phyloP scores from a whole-genome alignment of 176 grass and related monocot genomes.

The Raddia guianensis region DNA sequence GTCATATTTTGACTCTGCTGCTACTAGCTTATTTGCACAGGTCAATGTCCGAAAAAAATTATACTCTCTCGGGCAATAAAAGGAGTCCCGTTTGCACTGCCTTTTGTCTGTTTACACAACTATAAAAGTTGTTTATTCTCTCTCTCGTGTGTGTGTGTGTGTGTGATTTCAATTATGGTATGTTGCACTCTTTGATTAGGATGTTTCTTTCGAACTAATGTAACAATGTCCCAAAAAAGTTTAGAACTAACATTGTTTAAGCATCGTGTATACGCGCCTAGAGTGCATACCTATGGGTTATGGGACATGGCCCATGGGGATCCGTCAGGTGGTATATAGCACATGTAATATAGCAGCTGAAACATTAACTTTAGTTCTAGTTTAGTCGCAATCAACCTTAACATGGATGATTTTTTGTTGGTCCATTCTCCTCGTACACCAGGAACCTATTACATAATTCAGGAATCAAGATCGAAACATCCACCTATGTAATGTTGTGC shows the following conservation, averaged over 20 bases:
- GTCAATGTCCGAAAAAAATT: neutral
- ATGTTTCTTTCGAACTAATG: neutral
- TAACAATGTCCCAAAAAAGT: neutral
- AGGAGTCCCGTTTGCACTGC: neutral
- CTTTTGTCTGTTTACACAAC: neutral
- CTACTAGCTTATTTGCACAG: neutral
- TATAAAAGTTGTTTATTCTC: neutral
- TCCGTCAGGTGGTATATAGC: neutral
- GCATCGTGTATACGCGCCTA: neutral
- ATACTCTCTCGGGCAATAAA: neutral
- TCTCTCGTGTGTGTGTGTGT: no score
- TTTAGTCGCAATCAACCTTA: no score
- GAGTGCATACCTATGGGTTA: no score
- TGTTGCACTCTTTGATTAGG: neutral
- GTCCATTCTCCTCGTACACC: no score
- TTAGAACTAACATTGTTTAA: neutral
- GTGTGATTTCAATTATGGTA: neutral
- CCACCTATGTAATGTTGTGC: no score
- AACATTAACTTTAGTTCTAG: no score
- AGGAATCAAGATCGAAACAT: no score
- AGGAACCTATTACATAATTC: no score
- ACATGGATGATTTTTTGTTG: no score
- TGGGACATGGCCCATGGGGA: no score
- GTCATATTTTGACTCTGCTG: neutral
- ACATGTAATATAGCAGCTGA: neutral